phyloP scores from a whole-genome alignment of 2,329 filamentous ascomycete genomes.

The Fusarium albosuccineum region DNA sequence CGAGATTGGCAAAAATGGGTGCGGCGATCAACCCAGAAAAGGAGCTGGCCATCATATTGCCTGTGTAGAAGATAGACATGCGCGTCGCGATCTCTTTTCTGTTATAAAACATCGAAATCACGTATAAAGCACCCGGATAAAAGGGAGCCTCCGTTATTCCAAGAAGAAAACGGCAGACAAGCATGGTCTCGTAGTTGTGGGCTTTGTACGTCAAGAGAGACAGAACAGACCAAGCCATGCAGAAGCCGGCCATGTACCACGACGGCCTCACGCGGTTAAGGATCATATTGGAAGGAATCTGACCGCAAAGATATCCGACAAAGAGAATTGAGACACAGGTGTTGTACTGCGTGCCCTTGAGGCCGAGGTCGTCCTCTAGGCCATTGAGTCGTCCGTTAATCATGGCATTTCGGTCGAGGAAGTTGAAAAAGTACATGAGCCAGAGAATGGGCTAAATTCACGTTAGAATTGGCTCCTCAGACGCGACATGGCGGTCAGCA shows the following conservation, averaged over 20 bases:
- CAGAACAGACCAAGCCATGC: conserved; percentile 56
- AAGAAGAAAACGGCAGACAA: conserved; percentile 57
- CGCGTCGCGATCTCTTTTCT: conserved; percentile 60
- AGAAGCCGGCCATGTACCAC: conserved; percentile 57
- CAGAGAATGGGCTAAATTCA: conserved; percentile 50
- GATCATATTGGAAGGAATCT: conserved; percentile 58
- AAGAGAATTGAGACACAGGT: conserved; percentile 54
- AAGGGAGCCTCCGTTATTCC: conserved; percentile 58
- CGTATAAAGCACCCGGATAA: conserved; percentile 52
- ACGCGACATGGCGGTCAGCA: no score
- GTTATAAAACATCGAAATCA: conserved; percentile 68
- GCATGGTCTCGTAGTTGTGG: conserved; percentile 56
- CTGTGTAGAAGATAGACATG: conserved; percentile 60
- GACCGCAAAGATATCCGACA: conserved; percentile 51
- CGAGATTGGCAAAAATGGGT: conserved; percentile 53
- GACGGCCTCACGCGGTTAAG: conserved; percentile 58
- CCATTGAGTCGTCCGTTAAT: conserved; percentile 68
- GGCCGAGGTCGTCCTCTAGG: conserved; percentile 64
- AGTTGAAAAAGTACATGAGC: conserved; percentile 58
- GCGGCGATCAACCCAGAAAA: conserved; percentile 61
- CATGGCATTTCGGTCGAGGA: conserved; percentile 67
- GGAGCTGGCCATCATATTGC: conserved; percentile 52
- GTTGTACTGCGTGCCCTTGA: conserved; percentile 55
- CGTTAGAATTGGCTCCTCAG: neutral
- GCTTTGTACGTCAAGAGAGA: conserved; percentile 56